These are phyloP conservation scores for Conticribra guillardii DNA, from an alignment of 108 stramenopile species.

Conservation along the genomic window DNA sequence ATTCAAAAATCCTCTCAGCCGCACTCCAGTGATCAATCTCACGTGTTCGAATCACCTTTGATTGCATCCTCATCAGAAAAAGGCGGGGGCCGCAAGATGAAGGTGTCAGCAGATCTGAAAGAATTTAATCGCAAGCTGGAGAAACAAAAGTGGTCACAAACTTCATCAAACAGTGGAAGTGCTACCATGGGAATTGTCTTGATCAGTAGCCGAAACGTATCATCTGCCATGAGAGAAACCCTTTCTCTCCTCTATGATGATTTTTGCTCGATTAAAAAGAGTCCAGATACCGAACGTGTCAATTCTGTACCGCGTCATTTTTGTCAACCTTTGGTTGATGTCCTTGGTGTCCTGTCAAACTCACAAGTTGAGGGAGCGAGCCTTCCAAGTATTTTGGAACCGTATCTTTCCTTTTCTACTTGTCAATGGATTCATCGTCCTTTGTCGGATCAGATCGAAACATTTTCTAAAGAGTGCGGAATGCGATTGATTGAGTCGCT, in stretches of 20 bases:
- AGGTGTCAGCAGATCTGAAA: constrained; percentile 43
- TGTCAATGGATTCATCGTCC: constrained; percentile 71
- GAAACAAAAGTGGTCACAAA: constrained; percentile 39
- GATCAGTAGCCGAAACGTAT: constrained; percentile 66
- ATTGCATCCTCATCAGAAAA: constrained; percentile 17
- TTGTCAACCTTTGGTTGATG: constrained; percentile 65
- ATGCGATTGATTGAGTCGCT: constrained; percentile 64
- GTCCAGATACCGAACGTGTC: constrained; percentile 6
- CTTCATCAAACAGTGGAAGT: constrained; percentile 9
- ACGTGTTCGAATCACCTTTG: constrained; percentile 55
- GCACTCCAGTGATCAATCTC: too few species aligned
- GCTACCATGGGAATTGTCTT: constrained; percentile 69
- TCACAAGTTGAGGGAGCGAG: constrained; percentile 54
- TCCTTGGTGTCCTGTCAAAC: constrained; percentile 64
- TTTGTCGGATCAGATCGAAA: constrained; percentile 49
- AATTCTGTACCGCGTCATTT: constrained; percentile 12
- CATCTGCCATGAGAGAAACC: constrained; percentile 70
- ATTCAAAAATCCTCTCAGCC: too few species aligned
- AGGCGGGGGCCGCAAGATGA: constrained; percentile 45
- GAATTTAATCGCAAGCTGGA: constrained; percentile 56
- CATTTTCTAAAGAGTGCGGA: constrained; percentile 54
- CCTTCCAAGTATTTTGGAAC: constrained; percentile 59
- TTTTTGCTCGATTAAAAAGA: constrained; percentile 44
- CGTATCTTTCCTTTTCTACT: constrained; percentile 52
- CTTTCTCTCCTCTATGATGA: constrained; percentile 57